Base-by-base conservation (phyloP, 345 rosid genomes). In the Acer negundo region DNA sequence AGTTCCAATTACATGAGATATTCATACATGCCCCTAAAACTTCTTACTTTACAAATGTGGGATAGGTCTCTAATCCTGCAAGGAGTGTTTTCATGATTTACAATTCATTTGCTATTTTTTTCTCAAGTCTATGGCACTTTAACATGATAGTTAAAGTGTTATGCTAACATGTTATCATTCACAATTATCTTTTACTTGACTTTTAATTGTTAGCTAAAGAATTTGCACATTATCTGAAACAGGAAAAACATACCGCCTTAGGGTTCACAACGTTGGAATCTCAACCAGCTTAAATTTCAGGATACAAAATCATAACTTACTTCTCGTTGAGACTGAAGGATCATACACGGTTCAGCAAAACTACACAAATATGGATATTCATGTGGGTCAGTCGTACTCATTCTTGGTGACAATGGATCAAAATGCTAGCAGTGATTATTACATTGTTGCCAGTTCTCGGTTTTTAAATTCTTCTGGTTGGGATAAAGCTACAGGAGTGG, bases 281-380 rank as follows among this genome's bases (percentile, higher is more conserved):
- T 88, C 97, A 69, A 93, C 97, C 70, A 91, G 90, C 84, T 89
- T 95, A 86, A 93, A 93, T 80, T 95, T 95, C 77, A 87, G 98
- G 82, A 93, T 95, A 73, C 97, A 93, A 85, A 90, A 85, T 72
- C 98, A 93, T 76, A 93, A 90, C 82, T 84, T 95, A 55, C 89
- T 91, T 80, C 97, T 95, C 23, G 97, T 92, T 55, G 97, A 95
- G 90, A 90, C 97, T 8, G 98, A 95, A 87, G 97, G 98, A 67
- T 93, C 98, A 49, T 95, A 95, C 81, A 93, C 93, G 1, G 86
- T 88, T 81, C 97, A 95, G 84, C 95, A 91, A 74, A 91, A 87
- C 69, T 93, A 93, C 59, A 80, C 84, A 6, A 87, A 92, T 76
- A 90, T 95, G 95, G 98, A 95, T 81, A 87, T 93, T 81, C 98